Percentiles rank a stretch among this genome's conserved stretches.
These are phyloP conservation scores for Sanghuangporus weigelae DNA, from an alignment of 1,284 basidiomycete genomes.

Conservation along the genomic window DNA sequence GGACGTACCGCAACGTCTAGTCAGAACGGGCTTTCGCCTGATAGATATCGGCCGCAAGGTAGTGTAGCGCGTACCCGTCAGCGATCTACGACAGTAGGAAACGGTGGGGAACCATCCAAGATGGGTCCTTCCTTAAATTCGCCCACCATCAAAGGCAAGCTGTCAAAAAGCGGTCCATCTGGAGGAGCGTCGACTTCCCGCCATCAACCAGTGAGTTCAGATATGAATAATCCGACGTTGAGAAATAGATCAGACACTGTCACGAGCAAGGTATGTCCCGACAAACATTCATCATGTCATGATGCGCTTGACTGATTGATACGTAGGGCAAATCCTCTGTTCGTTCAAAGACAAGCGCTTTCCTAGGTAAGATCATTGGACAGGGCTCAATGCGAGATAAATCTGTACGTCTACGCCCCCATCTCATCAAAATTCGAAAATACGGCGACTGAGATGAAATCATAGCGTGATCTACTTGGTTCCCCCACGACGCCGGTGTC, in stretches of 20 bases:
- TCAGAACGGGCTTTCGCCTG: constrained; percentile 14
- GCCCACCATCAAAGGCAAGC: constrained; percentile 6
- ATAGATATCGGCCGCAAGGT: constrained; percentile 4
- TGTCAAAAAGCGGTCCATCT: constrained; percentile 8
- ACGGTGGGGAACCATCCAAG: background rate
- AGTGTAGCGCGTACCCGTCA: constrained; percentile 24
- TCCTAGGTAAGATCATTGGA: constrained; percentile 72
- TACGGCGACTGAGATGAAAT: background rate
- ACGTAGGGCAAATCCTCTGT: constrained; percentile 51
- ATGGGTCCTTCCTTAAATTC: constrained; percentile 17
- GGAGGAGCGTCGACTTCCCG: constrained; percentile 3
- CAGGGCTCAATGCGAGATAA: constrained; percentile 59
- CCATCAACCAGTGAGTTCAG: constrained; percentile 32
- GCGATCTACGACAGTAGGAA: constrained; percentile 32
- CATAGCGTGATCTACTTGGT: constrained; percentile 21
- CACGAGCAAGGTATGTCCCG: constrained; percentile 38
- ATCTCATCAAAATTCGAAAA: constrained; percentile 7
- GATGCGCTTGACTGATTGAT: background rate
- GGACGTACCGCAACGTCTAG: background rate
- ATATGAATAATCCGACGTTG: constrained; percentile 51
- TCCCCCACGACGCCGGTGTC: constrained; percentile 15
- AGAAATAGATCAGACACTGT: constrained; percentile 23
- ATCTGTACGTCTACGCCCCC: constrained; percentile 44
- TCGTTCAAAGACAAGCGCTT: constrained; percentile 69
- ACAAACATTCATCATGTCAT: background rate